Evolutionary conservation across 179 eudicot genomes (phyloP), one percentile per base, ranked within the genome.

Genomic region (Carnegiea gigantea): DNA sequence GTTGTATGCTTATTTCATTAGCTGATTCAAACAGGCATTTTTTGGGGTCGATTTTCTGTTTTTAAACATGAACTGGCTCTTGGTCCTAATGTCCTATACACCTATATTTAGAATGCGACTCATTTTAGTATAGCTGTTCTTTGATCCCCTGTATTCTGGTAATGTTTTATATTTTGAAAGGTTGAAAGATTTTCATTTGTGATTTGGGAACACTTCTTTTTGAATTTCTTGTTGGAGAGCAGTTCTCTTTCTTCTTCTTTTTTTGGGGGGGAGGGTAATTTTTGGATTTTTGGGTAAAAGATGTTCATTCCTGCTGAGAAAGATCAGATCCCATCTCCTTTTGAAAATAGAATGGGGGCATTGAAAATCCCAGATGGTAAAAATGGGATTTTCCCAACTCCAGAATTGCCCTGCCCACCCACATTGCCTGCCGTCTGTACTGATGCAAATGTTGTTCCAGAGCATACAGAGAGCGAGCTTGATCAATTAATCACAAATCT

Each of bases 271-370:
- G 28, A n/a, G 24, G 75, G 44, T 3, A 71, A 24, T 23, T 30
- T 77, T 48, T 21, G 13, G 38, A 2, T 72, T 33, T 70, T 73
- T 54, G 81, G 62, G 24, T 18, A 20, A 83, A 84, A 87, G 77
- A 92, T 90, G 93, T 57, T 89, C 49, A 79, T 86, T 78, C 85
- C 95, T 71, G 51, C 70, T 82, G 90, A 86, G 79, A 53, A 85
- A 60, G 92, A 87, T 54, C 84, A 86, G 85, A 90, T 89, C 87
- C 79, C 83, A 76, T 73, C 46, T 24, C 75, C 84, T 79, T 81
- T 75, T 38, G 90, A 83, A 76, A 84, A 90, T 83, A 89, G 87
- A 75, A 65, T 67, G 6, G 90, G 82, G 70, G 81, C 51, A 17
- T 40, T 81, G 57, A 77, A 82, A 81, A 70, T 33, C 82, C 84